phyloP scores from a whole-genome alignment of 371 early-diverging fungal species.

The Mucor piriformis region DNA sequence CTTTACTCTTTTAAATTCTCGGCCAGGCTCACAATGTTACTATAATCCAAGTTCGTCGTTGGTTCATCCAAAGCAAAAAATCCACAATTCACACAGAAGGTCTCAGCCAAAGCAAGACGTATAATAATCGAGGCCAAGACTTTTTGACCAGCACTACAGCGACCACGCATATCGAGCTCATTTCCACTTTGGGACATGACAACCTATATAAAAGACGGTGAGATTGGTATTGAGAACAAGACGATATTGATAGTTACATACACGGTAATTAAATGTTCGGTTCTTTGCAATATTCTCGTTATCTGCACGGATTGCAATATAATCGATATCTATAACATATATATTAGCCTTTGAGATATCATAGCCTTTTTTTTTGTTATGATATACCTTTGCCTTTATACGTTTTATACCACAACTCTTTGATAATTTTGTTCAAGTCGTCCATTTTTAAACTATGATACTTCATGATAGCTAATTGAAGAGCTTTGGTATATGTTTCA shows the following conservation, averaged over 20 bases:
- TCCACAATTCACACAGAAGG: slow-evolving; percentile 94
- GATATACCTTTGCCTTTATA: slow-evolving; percentile 93
- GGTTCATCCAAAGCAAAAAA: slow-evolving; percentile 99
- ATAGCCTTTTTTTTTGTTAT: not conserved
- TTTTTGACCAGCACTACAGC: slow-evolving; percentile 99
- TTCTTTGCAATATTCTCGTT: slow-evolving; percentile 67
- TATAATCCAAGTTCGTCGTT: slow-evolving; percentile 98
- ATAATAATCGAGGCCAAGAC: slow-evolving; percentile 97
- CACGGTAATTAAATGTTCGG: slow-evolving; percentile 91
- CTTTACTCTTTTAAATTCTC: slow-evolving; percentile 74
- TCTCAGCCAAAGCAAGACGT: slow-evolving; percentile 96
- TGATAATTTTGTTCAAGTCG: slow-evolving; percentile 96
- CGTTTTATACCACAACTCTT: slow-evolving; percentile 96
- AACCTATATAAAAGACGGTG: slow-evolving; percentile 49
- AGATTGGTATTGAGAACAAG: not conserved
- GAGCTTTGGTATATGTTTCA: slow-evolving; percentile 83
- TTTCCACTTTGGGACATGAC: slow-evolving; percentile 95
- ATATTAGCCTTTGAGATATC: not conserved
- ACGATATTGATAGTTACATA: slow-evolving; percentile 20
- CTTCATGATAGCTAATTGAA: slow-evolving; percentile 93
- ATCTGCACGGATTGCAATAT: slow-evolving; percentile 93
- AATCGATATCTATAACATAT: slow-evolving; percentile 82
- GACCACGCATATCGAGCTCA: slow-evolving; percentile 97
- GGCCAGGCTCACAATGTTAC: slow-evolving; percentile 94
- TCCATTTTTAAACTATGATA: slow-evolving; percentile 97